Conservation (phyloP, 108 stramenopile species). For the Skeletonema tropicum region DNA sequence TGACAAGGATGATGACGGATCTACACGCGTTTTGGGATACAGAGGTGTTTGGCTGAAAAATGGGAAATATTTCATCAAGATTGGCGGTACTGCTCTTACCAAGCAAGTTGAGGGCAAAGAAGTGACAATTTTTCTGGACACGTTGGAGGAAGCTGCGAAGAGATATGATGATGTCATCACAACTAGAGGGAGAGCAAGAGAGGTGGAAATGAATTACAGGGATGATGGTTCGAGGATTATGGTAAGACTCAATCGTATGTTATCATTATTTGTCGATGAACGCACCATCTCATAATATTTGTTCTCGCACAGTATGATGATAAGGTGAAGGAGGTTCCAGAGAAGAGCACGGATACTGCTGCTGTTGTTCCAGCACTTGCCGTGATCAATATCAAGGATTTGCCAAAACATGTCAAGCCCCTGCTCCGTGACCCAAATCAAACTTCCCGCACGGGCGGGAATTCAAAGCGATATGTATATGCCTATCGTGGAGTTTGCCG, state of each 20-base stretch:
- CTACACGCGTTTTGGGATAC: conserved; percentile 67
- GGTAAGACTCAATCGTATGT: neutral
- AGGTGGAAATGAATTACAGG: conserved; percentile 67
- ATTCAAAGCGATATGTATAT: conserved; percentile 88
- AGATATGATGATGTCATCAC: conserved; percentile 62
- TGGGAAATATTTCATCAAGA: conserved; percentile 80
- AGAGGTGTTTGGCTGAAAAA: conserved; percentile 76
- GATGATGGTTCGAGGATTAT: conserved; percentile 70
- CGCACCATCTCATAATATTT: neutral
- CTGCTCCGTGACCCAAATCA: conserved; percentile 86
- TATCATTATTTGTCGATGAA: neutral
- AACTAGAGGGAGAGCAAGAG: conserved; percentile 24
- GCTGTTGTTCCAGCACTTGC: conserved; percentile 59
- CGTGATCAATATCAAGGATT: conserved; percentile 84
- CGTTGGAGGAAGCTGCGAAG: conserved; percentile 68
- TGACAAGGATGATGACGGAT: conserved; percentile 71
- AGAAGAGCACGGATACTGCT: conserved; percentile 22
- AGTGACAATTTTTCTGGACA: conserved; percentile 56
- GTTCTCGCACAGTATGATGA: conserved; percentile 4
- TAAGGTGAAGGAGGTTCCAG: conserved; percentile 11
- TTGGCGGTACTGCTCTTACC: conserved; percentile 50
- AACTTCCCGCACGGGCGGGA: conserved; percentile 84
- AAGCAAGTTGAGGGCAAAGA: conserved; percentile 1
- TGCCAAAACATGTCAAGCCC: conserved; percentile 81
- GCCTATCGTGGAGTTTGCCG: conserved; percentile 90